Percentiles rank a stretch among this genome's conserved stretches.
Evolutionary conservation across 345 rosid species (phyloP).

Genomic region (Trapa incisa): DNA sequence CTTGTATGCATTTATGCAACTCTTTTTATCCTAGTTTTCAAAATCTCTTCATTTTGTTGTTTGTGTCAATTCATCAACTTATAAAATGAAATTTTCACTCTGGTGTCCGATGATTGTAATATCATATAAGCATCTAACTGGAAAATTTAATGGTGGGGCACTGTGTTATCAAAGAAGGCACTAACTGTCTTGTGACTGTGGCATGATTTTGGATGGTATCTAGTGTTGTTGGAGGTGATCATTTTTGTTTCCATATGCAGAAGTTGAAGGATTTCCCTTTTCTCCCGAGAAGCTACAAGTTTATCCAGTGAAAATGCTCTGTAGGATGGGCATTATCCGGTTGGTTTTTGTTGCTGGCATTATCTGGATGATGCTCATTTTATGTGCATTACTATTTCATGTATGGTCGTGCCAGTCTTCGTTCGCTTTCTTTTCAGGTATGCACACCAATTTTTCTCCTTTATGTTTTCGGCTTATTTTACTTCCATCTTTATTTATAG

Average conservation of each 20-base stretch:
- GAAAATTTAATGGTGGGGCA: background rate
- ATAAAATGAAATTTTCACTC: background rate
- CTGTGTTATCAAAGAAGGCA: background rate
- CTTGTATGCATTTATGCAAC: too few species aligned
- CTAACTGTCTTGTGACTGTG: background rate
- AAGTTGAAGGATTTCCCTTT: constrained; percentile 24
- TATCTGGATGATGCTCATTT: constrained; percentile 78
- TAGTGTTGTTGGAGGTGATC: background rate
- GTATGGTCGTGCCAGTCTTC: constrained; percentile 88
- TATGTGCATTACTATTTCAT: constrained; percentile 52
- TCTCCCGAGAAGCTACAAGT: constrained; percentile 41
- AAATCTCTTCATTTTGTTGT: background rate
- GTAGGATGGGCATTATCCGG: constrained; percentile 74
- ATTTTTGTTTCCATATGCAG: constrained; percentile 20
- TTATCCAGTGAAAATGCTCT: constrained; percentile 32
- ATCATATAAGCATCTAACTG: background rate
- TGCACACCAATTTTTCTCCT: background rate
- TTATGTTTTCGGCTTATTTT: background rate
- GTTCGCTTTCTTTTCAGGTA: constrained; percentile 67
- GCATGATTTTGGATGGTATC: background rate
- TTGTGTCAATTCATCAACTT: background rate
- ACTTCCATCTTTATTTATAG: background rate
- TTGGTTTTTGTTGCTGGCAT: constrained; percentile 74
- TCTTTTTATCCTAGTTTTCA: too few species aligned
- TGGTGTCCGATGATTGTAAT: background rate